Percentiles rank a stretch among this genome's conserved stretches.
Evolutionary conservation across 2,329 filamentous ascomycete genomes (phyloP).

Genomic region (Xylaria sp.): DNA sequence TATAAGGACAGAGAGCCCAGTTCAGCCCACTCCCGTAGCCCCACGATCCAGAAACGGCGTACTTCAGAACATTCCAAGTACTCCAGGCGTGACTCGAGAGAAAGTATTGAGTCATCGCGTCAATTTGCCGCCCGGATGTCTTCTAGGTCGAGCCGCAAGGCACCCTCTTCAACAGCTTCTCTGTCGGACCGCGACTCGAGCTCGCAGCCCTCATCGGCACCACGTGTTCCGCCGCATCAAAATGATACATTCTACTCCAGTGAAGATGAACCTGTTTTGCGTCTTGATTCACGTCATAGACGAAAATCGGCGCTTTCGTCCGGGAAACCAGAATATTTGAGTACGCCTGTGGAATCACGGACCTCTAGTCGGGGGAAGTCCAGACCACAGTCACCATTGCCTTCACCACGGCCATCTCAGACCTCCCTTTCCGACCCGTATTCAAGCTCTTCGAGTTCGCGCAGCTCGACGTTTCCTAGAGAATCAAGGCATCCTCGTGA

Average conservation of each 20-base stretch:
- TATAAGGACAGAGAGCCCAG: slow-evolving; percentile 31
- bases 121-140: slow-evolving; percentile 29
- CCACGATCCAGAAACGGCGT: slow-evolving; percentile 35
- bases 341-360: slow-evolving; percentile 31
- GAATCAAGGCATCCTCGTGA: slow-evolving; percentile 32
- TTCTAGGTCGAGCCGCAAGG: slow-evolving; percentile 29
- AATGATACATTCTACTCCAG: slow-evolving; percentile 39
- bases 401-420: slow-evolving; percentile 36
- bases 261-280: slow-evolving; percentile 39
- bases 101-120: slow-evolving; percentile 29
- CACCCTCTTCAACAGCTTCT: slow-evolving; percentile 23
- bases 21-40: slow-evolving; percentile 32
- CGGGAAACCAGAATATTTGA: slow-evolving; percentile 32
- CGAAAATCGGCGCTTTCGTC: slow-evolving; percentile 33
- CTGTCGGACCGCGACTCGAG: slow-evolving; percentile 35
- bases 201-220: slow-evolving; percentile 33
- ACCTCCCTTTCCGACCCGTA: slow-evolving; percentile 34
- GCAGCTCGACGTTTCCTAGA: slow-evolving; percentile 40
- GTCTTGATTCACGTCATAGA: slow-evolving; percentile 30
- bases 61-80: slow-evolving; percentile 35
- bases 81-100: slow-evolving; percentile 33
- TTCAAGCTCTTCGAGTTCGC: slow-evolving; percentile 33
- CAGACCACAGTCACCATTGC: slow-evolving; percentile 34
- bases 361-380: slow-evolving; percentile 31
- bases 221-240: slow-evolving; percentile 29